Conservation (phyloP, 768 basidiomycete genomes). For the Lactarius evosmus region DNA sequence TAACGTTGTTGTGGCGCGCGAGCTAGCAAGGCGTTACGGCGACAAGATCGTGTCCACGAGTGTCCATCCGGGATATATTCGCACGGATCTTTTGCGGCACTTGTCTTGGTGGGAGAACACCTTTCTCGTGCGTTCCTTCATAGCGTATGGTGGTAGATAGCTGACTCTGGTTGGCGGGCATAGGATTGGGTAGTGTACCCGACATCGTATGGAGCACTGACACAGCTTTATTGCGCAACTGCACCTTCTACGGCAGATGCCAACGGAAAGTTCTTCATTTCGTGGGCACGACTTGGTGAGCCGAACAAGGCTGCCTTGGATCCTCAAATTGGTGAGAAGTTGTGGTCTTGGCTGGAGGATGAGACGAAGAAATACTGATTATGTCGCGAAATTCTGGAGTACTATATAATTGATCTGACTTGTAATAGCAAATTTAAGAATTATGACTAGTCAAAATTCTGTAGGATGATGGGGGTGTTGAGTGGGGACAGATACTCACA, state of each 20-base stretch:
- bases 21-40: constrained; percentile 46
- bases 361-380: constrained; percentile 15
- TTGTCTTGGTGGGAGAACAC: neutral
- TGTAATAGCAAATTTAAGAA: too few species aligned
- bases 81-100: constrained; percentile 18
- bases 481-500: too few species aligned
- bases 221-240: constrained; percentile 44
- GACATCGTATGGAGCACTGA: constrained; percentile 37
- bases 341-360: constrained; percentile 36
- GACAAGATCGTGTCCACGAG: constrained; percentile 46
- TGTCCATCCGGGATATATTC: constrained; percentile 39
- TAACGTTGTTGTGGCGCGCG: constrained; percentile 44
- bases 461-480: too few species aligned
- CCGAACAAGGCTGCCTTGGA: constrained; percentile 27
- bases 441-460: too few species aligned
- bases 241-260: constrained; percentile 37
- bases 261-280: constrained; percentile 20
- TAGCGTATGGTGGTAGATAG: neutral
- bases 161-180: neutral
- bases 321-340: constrained; percentile 29
- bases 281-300: constrained; percentile 31
- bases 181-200: constrained; percentile 3
- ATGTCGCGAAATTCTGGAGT: neutral
- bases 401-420: too few species aligned
- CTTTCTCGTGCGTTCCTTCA: neutral